phyloP scores from a whole-genome alignment of 108 stramenopile genomes.

The Nitzschia sp. region DNA sequence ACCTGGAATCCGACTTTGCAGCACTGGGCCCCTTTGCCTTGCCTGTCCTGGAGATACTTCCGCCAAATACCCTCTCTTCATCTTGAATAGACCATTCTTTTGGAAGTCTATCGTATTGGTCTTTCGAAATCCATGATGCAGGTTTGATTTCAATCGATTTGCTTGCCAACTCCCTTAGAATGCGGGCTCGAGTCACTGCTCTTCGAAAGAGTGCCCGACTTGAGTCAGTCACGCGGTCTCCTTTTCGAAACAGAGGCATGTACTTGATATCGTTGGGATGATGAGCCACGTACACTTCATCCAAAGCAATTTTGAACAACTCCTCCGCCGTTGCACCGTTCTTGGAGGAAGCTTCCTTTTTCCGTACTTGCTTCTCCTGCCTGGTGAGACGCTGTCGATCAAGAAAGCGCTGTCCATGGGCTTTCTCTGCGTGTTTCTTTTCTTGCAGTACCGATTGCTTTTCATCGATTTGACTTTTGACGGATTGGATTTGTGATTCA shows the following conservation, averaged over 20 bases:
- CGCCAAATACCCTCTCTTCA: constrained; percentile 42
- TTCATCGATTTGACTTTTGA: constrained; percentile 36
- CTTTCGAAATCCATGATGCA: constrained; percentile 33
- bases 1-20: constrained; percentile 33
- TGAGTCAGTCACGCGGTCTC: constrained; percentile 56
- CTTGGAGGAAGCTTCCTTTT: constrained; percentile 12
- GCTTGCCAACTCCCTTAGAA: constrained; percentile 36
- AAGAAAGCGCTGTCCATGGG: constrained; percentile 79
- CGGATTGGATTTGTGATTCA: constrained; percentile 44
- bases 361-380: constrained; percentile 51
- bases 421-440: constrained; percentile 65
- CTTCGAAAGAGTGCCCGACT: constrained; percentile 49
- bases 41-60: constrained; percentile 24
- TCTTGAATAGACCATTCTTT: constrained; percentile 41
- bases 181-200: constrained; percentile 50
- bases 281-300: constrained; percentile 79
- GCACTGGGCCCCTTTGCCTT: constrained; percentile 22
- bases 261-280: constrained; percentile 71
- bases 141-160: background rate
- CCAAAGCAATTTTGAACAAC: constrained; percentile 59
- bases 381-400: constrained; percentile 78
- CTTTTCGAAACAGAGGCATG: constrained; percentile 64
- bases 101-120: constrained; percentile 41
- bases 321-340: constrained; percentile 41
- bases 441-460: constrained; percentile 40